Percentiles rank a stretch among this genome's conserved stretches.
These are phyloP conservation scores for Daedaleopsis sinensis DNA, from an alignment of 768 basidiomycete genomes.

Conservation along the genomic window DNA sequence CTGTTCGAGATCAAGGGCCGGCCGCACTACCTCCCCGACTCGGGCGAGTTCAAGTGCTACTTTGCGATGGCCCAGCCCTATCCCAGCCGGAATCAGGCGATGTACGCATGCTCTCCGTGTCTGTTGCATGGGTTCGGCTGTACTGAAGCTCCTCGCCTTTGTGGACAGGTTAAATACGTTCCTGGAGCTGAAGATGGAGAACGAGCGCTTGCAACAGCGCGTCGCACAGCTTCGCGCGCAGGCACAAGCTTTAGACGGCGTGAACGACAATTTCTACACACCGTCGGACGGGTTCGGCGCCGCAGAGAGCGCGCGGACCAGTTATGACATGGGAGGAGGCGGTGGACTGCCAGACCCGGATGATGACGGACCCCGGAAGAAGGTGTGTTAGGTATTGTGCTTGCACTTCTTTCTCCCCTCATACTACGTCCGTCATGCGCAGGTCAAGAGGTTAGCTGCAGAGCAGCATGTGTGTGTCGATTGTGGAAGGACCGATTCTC, in stretches of 20 bases:
- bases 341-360: slow-evolving; percentile 21
- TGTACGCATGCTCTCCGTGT: slow-evolving; percentile 44
- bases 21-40: slow-evolving; percentile 49
- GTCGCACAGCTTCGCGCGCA: slow-evolving; percentile 45
- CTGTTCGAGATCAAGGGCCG: slow-evolving; percentile 75
- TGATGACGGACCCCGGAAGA: slow-evolving; percentile 61
- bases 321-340: slow-evolving; percentile 5
- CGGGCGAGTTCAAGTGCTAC: slow-evolving; percentile 57
- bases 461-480: slow-evolving; percentile 89
- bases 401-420: not conserved
- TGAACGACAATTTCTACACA: slow-evolving; percentile 7
- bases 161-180: slow-evolving; percentile 63
- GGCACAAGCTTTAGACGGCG: slow-evolving; percentile 15
- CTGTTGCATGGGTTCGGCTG: slow-evolving; percentile 3
- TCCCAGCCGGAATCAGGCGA: slow-evolving; percentile 70
- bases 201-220: slow-evolving; percentile 74
- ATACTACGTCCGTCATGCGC: not conserved
- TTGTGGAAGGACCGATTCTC: slow-evolving; percentile 94
- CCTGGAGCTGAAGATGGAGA: slow-evolving; percentile 86
- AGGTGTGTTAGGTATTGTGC: slow-evolving; percentile 41
- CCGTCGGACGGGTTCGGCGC: slow-evolving; percentile 20
- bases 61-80: slow-evolving; percentile 79
- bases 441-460: slow-evolving; percentile 34
- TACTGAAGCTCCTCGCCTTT: slow-evolving; percentile 3
- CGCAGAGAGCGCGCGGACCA: slow-evolving; percentile 4